Percentiles rank a stretch among this genome's conserved stretches.
Evolutionary conservation across 2,329 filamentous ascomycete species (phyloP).

Genomic region (Diaporthe vaccinii): DNA sequence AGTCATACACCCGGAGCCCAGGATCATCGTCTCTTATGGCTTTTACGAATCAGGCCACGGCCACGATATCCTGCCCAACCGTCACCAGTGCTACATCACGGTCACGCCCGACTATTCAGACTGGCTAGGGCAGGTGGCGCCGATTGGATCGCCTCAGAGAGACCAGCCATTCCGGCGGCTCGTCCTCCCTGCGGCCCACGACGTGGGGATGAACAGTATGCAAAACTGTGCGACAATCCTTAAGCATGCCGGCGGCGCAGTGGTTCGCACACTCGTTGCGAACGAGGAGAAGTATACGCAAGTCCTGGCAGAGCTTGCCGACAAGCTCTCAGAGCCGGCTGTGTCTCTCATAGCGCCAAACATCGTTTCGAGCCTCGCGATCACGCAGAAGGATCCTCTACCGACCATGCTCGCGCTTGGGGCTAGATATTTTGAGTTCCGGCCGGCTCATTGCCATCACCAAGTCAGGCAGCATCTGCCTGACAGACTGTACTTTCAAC

Average conservation of each 20-base stretch:
- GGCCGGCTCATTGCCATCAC: slow-evolving; percentile 61
- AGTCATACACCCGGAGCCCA: slow-evolving; percentile 48
- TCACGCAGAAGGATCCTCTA: slow-evolving; percentile 65
- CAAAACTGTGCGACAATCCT: slow-evolving; percentile 56
- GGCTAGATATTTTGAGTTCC: slow-evolving; percentile 66
- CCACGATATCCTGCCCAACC: slow-evolving; percentile 55
- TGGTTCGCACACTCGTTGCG: slow-evolving; percentile 46
- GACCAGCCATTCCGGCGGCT: slow-evolving; percentile 57
- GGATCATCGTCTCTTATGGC: slow-evolving; percentile 59
- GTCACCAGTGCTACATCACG: slow-evolving; percentile 61
- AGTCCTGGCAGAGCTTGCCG: slow-evolving; percentile 45
- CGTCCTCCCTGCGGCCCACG: slow-evolving; percentile 61
- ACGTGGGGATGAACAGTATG: slow-evolving; percentile 67
- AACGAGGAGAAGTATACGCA: slow-evolving; percentile 43
- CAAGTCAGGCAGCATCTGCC: slow-evolving; percentile 56
- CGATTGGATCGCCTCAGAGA: slow-evolving; percentile 54
- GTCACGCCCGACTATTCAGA: slow-evolving; percentile 56
- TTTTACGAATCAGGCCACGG: slow-evolving; percentile 64
- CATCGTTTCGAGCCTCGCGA: slow-evolving; percentile 62
- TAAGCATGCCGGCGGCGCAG: slow-evolving; percentile 51
- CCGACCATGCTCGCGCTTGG: slow-evolving; percentile 60
- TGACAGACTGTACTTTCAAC: slow-evolving; percentile 64
- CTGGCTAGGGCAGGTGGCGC: slow-evolving; percentile 60
- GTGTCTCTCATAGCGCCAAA: slow-evolving; percentile 51
- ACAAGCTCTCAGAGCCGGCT: slow-evolving; percentile 46